Conservation (phyloP, 768 basidiomycete species). For the Paxillus ammoniavirescens region DNA sequence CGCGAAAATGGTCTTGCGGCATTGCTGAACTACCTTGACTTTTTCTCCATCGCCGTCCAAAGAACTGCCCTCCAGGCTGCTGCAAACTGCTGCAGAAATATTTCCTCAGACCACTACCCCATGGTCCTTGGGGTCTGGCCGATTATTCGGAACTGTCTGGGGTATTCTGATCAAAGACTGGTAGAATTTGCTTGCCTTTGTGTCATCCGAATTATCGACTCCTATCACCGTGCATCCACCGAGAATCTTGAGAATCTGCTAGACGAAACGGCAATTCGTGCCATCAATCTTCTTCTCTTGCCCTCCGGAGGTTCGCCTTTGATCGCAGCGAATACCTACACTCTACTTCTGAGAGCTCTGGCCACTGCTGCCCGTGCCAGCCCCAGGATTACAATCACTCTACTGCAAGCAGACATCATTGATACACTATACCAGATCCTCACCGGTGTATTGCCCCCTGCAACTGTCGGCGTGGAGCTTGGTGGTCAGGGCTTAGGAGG, state of each 20-base stretch:
- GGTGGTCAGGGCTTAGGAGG: constrained; percentile 82
- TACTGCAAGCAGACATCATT: constrained; percentile 91
- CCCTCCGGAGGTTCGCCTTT: constrained; percentile 86
- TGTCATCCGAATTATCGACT: constrained; percentile 91
- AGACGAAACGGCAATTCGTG: constrained; percentile 73
- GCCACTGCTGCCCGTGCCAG: constrained; percentile 87
- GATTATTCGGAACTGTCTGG: constrained; percentile 88
- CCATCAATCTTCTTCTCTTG: constrained; percentile 81
- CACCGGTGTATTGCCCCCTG: constrained; percentile 86
- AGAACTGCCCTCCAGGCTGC: constrained; percentile 95
- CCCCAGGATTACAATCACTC: constrained; percentile 78
- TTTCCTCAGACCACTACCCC: constrained; percentile 83
- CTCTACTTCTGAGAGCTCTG: constrained; percentile 80
- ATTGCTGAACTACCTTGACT: constrained; percentile 93
- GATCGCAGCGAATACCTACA: constrained; percentile 85
- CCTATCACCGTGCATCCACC: constrained; percentile 80
- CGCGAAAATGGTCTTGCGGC: constrained; percentile 94
- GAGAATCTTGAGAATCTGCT: constrained; percentile 87
- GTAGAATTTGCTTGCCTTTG: constrained; percentile 96
- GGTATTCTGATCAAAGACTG: constrained; percentile 92
- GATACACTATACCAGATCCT: constrained; percentile 93
- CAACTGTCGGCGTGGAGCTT: constrained; percentile 48
- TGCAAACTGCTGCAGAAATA: constrained; percentile 93
- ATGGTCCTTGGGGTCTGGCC: constrained; percentile 91
- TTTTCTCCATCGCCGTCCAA: constrained; percentile 97